Evolutionary conservation across 1,284 basidiomycete genomes (phyloP), one percentile per base, ranked within the genome.

Genomic region (Apiotrichum sp.): DNA sequence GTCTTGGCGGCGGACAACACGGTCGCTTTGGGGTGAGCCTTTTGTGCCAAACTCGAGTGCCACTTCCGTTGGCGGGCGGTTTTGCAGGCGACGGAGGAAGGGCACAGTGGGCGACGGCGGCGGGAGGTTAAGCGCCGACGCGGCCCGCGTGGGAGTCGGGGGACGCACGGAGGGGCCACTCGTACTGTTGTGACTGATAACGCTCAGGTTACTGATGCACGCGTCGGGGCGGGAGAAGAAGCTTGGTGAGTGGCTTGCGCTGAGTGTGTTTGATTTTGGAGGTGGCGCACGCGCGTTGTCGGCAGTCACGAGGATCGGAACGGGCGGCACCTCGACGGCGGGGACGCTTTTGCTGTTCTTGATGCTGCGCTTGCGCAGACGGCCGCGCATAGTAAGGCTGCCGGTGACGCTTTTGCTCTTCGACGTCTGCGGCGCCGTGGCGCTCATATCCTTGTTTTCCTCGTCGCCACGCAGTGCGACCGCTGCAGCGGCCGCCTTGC

Each of bases 11-110:
- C 35, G 16, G 13, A 36, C 34, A 16, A 39, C 40, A 5, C 42
- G 34, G 36, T 31, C 48, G 32, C 35, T 44, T 29, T 46, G 53
- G 6, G 53, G 53, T 3, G 40, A 44, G 4, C 47, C 47, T 6
- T 34, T 55, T 7, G 31, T 32, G 7, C 53, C 53, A 16, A 55
- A 46, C 34, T 55, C 53, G 4, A 55, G 16, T 3, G 40, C 41
- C 11, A 55, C 53, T 16, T 55, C 53, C 0, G 48, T 39, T 4
- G 53, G 53, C 5, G 16, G 32, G 13, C 29, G 14, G 50, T 51
- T 44, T 2, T 13, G 7, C 31, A 41, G 14, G 29, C 41, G 50
- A 13, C 50, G 32, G n/a, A 36, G 14, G 33, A 51, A 35, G n/a
- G 50, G 40, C 6, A 41, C n/a, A 33, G 16, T 29, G 34, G 41